Percentiles rank a stretch among this genome's conserved stretches.
Evolutionary conservation across 2,329 filamentous ascomycete genomes (phyloP).

Genomic region (Waltergamsia citrina): DNA sequence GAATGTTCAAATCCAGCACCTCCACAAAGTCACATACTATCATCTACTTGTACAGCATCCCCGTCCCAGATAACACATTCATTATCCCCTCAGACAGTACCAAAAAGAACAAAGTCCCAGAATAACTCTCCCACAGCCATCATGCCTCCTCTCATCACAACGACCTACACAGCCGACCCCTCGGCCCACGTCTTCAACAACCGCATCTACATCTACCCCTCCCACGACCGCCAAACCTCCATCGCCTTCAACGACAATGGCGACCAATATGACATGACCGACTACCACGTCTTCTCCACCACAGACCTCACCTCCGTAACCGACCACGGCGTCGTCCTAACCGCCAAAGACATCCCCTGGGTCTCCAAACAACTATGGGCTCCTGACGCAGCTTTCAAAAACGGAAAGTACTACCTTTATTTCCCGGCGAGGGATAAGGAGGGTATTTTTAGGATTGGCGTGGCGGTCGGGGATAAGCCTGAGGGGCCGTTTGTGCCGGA

Average conservation of each 20-base stretch:
- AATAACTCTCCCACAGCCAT: not conserved
- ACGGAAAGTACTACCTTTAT: conserved; percentile 65
- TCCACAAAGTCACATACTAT: too few relatives aligned
- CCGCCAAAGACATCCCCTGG: conserved; percentile 61
- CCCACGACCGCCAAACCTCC: conserved; percentile 67
- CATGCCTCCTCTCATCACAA: conserved; percentile 55
- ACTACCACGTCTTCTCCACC: conserved; percentile 70
- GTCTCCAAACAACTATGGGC: conserved; percentile 74
- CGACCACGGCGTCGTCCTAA: conserved; percentile 65
- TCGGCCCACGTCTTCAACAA: conserved; percentile 73
- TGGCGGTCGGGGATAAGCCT: conserved; percentile 53
- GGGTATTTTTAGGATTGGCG: conserved; percentile 65
- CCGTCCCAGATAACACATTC: too few relatives aligned
- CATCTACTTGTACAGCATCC: too few relatives aligned
- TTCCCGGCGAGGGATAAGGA: conserved; percentile 67
- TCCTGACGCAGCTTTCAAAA: conserved; percentile 60
- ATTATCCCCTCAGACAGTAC: not conserved
- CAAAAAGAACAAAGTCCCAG: not conserved
- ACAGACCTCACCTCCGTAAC: conserved; percentile 46
- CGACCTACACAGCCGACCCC: conserved; percentile 71
- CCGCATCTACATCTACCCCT: conserved; percentile 71
- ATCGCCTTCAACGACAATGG: conserved; percentile 75
- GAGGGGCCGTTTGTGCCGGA: conserved; percentile 63
- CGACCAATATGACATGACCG: conserved; percentile 76
- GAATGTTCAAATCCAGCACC: too few relatives aligned